Percentiles rank a stretch among this genome's conserved stretches.
These are phyloP conservation scores for Arabidopsis suecica DNA, from an alignment of 345 rosid species.

Conservation along the genomic window DNA sequence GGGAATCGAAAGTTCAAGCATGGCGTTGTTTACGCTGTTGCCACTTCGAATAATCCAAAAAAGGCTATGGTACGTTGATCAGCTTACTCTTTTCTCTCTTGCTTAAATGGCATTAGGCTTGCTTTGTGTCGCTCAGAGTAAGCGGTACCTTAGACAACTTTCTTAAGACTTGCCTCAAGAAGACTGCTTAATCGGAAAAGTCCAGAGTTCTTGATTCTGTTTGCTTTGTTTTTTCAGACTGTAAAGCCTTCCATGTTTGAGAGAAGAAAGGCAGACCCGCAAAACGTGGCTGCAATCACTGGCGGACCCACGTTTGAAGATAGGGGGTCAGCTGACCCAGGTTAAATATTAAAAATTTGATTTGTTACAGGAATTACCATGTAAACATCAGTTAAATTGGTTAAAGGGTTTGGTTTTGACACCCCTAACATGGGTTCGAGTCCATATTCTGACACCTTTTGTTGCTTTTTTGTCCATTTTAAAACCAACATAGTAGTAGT, in stretches of 20 bases:
- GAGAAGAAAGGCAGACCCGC: conserved; percentile 71
- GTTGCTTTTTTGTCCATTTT: too few relatives aligned
- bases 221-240: conserved; percentile 48
- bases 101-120: conserved; percentile 8
- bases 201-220: conserved; percentile 22
- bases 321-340: too few relatives aligned
- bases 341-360: too few relatives aligned
- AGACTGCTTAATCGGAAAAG: neutral
- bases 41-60: conserved; percentile 65
- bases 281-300: conserved; percentile 74
- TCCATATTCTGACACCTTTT: too few relatives aligned
- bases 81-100: conserved; percentile 15
- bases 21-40: conserved; percentile 57
- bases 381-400: too few relatives aligned
- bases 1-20: conserved; percentile 52
- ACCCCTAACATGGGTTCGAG: too few relatives aligned
- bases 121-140: conserved; percentile 1
- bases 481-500: too few relatives aligned
- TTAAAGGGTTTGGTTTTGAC: too few relatives aligned
- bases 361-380: too few relatives aligned
- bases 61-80: conserved; percentile 63
- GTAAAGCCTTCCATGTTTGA: conserved; percentile 55
- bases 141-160: neutral
- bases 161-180: neutral
- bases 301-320: too few relatives aligned